phyloP scores from a whole-genome alignment of 2,329 filamentous ascomycete genomes.

The Hortaea werneckii region DNA sequence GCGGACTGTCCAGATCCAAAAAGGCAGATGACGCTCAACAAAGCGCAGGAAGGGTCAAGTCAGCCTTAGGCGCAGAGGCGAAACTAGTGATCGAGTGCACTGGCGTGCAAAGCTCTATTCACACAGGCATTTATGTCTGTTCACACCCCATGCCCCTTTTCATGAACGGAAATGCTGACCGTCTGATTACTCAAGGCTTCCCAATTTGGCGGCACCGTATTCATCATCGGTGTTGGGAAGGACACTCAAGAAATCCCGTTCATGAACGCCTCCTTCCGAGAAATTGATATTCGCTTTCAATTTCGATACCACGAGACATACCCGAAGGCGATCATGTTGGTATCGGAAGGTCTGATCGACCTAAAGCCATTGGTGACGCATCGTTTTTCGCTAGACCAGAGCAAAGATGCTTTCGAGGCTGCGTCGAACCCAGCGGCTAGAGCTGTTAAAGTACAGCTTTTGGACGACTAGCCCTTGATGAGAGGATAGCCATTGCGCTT shows the following conservation, averaged over 20 bases:
- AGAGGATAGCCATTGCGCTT: too few species aligned
- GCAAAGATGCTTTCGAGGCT: constrained; percentile 27
- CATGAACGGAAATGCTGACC: too few species aligned
- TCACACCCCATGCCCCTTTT: too few species aligned
- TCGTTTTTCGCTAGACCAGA: constrained; percentile 27
- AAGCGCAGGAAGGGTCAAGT: constrained; percentile 26
- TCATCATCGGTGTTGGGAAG: constrained; percentile 28
- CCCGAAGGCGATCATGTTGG: constrained; percentile 32
- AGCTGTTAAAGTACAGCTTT: constrained; percentile 28
- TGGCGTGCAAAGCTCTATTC: constrained; percentile 24
- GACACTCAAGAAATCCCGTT: constrained; percentile 29
- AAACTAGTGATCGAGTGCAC: constrained; percentile 28
- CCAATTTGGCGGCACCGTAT: constrained; percentile 28
- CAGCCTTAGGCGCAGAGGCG: constrained; percentile 23
- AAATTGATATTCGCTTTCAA: constrained; percentile 32
- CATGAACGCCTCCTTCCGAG: constrained; percentile 28
- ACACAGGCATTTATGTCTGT: constrained; percentile 24
- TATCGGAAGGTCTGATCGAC: constrained; percentile 28
- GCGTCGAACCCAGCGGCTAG: constrained; percentile 26
- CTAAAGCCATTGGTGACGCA: constrained; percentile 31
- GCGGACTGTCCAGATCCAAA: constrained; percentile 27
- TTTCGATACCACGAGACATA: constrained; percentile 32
- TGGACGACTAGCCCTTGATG: constrained; percentile 14
- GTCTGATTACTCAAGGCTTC: constrained; percentile 12
- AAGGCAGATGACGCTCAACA: constrained; percentile 26